Evolutionary conservation across 352 stramenopile species (phyloP), one percentile per base, ranked within the genome.

Genomic region (Pythium brachiatum): DNA sequence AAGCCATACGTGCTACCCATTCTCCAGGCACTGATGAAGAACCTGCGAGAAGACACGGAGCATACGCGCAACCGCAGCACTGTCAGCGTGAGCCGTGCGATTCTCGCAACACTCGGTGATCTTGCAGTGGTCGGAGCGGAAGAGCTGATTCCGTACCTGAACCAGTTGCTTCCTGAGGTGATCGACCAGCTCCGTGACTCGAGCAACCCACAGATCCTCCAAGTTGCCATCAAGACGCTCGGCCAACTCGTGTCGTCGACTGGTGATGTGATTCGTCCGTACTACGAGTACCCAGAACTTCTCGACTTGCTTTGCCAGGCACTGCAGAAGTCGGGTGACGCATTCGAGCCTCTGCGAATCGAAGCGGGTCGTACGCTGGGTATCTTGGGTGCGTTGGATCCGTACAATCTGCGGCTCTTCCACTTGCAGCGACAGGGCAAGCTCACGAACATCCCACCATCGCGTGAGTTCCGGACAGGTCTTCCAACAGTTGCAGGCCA

Each of bases 1-100:
- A 88, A 93, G 61, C 87, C 87, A 2, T 95, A 95, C 38, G 87
- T 94, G 16, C 74, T 95, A 7, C 87, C 87, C 20, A 95, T 93
- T 53, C 58, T 95, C 20, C 86, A 87, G 36, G 87, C 86, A 20
- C 64, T 95, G 43, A 94, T 94, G 81, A 92, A 94, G 60, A 95
- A 95, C 61, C 50, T 95, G 31, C 83, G 87, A 20, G 81, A 94
- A 73, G 86, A 95, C 44, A 91, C 85, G 3, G 83, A 79, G 27
- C 75, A 83, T 32, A 86, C 75, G 38, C 83, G 86, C 43, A 92
- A 81, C 58, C 78, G 81, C 41, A 92, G 84, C 36, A 95, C 79
- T 0, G 67, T 92, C 31, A 88, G 75, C 36, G 83, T 94, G 36
- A 95, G 86, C 74, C 90, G 90, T 67, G 85, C 87, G 34, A 92